A percentile compares a stretch with the other conserved stretches of the same genome.
Conservation (phyloP, 2,329 filamentous ascomycete species). For the Hortaea werneckii region DNA sequence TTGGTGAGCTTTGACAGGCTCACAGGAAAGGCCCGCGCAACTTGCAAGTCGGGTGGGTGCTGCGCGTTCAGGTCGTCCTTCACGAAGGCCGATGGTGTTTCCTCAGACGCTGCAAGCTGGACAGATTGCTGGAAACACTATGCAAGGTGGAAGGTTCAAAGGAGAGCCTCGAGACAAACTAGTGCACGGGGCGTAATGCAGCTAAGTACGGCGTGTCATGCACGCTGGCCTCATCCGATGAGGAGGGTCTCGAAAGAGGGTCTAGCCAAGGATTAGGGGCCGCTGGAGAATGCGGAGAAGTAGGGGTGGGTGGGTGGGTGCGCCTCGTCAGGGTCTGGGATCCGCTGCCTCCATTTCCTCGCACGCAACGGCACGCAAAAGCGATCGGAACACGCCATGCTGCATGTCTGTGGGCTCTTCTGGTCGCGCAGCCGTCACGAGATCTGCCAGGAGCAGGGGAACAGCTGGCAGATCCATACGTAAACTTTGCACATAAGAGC, state of each 20-base stretch:
- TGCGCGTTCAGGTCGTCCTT: too few relatives aligned
- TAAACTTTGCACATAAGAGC: constrained; percentile 5
- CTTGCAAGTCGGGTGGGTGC: too few relatives aligned
- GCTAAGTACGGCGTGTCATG: constrained; percentile 3
- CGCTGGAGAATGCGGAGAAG: constrained; percentile 10
- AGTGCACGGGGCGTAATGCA: constrained; percentile 1
- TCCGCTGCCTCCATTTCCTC: not conserved
- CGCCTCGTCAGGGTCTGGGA: too few relatives aligned
- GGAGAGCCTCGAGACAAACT: not conserved
- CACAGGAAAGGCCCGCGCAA: too few relatives aligned
- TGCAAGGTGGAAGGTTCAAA: not conserved
- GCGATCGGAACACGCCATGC: not conserved
- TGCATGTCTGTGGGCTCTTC: constrained; percentile 7
- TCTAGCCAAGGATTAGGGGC: constrained; percentile 7
- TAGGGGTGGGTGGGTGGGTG: not conserved
- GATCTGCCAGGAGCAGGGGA: constrained; percentile 6
- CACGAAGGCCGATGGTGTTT: too few relatives aligned
- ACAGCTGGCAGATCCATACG: constrained; percentile 3
- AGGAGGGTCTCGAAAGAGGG: not conserved
- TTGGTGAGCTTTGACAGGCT: constrained; percentile 4
- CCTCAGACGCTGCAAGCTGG: too few relatives aligned
- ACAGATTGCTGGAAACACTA: not conserved
- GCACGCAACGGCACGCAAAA: not conserved
- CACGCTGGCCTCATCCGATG: not conserved
- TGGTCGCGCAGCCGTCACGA: constrained; percentile 7